A percentile compares a stretch with the other conserved stretches of the same genome.
Conservation (phyloP, 2,329 filamentous ascomycete genomes). For the Fusarium oxysporum region DNA sequence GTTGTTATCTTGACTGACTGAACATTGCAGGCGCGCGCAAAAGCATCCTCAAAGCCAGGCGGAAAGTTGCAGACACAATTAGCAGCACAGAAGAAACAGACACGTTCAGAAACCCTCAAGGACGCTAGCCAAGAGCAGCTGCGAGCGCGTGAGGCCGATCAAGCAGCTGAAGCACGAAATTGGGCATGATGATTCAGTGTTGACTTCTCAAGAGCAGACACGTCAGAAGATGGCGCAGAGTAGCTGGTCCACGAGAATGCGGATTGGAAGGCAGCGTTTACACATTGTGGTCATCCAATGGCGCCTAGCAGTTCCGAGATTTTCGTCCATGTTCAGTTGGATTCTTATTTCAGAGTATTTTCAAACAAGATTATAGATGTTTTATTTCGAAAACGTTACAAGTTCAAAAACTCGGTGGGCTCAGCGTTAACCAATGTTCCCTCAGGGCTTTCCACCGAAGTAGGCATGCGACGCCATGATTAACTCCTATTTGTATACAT, state of each 20-base stretch:
- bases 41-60: constrained; percentile 66
- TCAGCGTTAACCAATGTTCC: constrained; percentile 10
- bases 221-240: background rate
- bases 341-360: background rate
- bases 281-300: background rate
- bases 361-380: background rate
- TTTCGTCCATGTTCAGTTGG: constrained; percentile 5
- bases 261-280: background rate
- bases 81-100: constrained; percentile 80
- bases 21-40: constrained; percentile 71
- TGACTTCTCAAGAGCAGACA: background rate
- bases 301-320: background rate
- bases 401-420: background rate
- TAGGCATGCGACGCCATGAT: constrained; percentile 21
- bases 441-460: background rate
- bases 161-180: constrained; percentile 54
- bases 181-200: constrained; percentile 47
- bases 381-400: background rate
- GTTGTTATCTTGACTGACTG: background rate
- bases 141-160: constrained; percentile 75
- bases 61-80: constrained; percentile 79
- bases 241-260: background rate
- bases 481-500: constrained; percentile 29
- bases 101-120: constrained; percentile 73
- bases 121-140: constrained; percentile 75